phyloP scores from a whole-genome alignment of 1,284 basidiomycete species.

The Ceratobasidium sp. region DNA sequence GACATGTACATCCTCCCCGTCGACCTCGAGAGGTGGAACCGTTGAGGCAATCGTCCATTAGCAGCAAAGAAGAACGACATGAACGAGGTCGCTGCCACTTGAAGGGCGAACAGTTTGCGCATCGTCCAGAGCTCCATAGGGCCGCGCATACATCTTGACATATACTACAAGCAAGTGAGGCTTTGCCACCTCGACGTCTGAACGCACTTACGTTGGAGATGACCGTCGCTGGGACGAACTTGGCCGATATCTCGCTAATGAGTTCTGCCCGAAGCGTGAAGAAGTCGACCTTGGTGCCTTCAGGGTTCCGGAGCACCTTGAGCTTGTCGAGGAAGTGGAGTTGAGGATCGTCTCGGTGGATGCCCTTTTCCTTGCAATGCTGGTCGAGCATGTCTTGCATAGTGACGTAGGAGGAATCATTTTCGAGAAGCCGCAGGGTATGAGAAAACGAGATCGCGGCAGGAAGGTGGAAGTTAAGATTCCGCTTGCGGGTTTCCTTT shows the following conservation, averaged over 20 bases:
- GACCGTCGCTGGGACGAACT: slow-evolving; percentile 90
- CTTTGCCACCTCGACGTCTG: not conserved
- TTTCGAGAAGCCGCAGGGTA: slow-evolving; percentile 85
- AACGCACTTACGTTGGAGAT: slow-evolving; percentile 72
- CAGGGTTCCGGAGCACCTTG: slow-evolving; percentile 49
- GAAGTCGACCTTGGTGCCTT: slow-evolving; percentile 64
- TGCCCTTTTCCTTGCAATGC: slow-evolving; percentile 78
- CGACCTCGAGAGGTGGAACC: slow-evolving; percentile 89
- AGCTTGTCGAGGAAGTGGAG: slow-evolving; percentile 84
- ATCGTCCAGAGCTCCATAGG: slow-evolving; percentile 94
- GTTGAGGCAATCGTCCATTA: slow-evolving; percentile 79
- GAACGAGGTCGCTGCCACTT: slow-evolving; percentile 88
- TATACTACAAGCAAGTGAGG: slow-evolving; percentile 66
- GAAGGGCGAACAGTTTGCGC: slow-evolving; percentile 94
- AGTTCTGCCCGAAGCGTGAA: slow-evolving; percentile 84
- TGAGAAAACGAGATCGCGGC: slow-evolving; percentile 86
- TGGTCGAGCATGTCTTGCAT: slow-evolving; percentile 95
- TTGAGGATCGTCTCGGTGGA: slow-evolving; percentile 88
- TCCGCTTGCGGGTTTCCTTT: slow-evolving; percentile 93
- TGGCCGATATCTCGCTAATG: slow-evolving; percentile 86
- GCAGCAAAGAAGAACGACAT: slow-evolving; percentile 91
- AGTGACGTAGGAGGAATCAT: slow-evolving; percentile 88
- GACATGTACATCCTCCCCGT: slow-evolving; percentile 91
- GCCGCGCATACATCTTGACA: slow-evolving; percentile 83
- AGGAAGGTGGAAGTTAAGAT: slow-evolving; percentile 90